Base-by-base conservation (phyloP, 2,329 filamentous ascomycete genomes). In the Aspergillus novoparasiticus region DNA sequence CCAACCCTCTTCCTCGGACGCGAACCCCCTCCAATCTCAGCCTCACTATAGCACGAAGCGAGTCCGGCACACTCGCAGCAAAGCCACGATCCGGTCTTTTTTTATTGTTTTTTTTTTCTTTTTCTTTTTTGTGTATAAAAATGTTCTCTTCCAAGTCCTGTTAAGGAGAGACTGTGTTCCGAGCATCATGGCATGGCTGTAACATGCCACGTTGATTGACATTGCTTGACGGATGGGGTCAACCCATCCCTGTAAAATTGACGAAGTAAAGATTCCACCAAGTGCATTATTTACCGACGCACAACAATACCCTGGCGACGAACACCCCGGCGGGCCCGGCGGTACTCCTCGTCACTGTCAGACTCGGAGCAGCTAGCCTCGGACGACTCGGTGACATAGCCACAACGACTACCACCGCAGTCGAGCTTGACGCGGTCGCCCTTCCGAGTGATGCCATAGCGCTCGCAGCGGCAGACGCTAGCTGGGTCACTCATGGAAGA, bases 401-500 rank as follows among this genome's bases (percentile, higher is more conserved):
- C 92, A 81, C 94, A 97, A 77, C 92, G 90, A 66, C 89, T 84
- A 71, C 94, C 94, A 72, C 93, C 93, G 76, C 94, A 98, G 87
- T 97, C 94, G 79, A 97, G 89, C 87, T 94, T 95, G 86, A 98
- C 91, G 74, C 94, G 90, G 80, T 96, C 91, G 76, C 94, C 93
- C 79, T 90, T 89, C 82, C 93, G 91, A 68, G 94, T 97, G 84
- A 98, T 96, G 72, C 94, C 94, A 84, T 95, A 97, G 82, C 94
- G 92, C 80, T 97, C 93, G 83, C 94, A 98, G 68, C 90, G 93
- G 88, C 95, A 98, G 78, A 86, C 86, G 74, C 79, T 77, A 64
- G 81, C 82, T 65, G 81, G 83, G 72, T 88, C 85, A 68, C 86
- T 89, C 81, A 88, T 89, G 74, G 90, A 91, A 58, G 90, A 93